A percentile compares a stretch with the other conserved stretches of the same genome.
Evolutionary conservation across 495 filamentous ascomycete species (phyloP).

Genomic region (Tuber indicum): DNA sequence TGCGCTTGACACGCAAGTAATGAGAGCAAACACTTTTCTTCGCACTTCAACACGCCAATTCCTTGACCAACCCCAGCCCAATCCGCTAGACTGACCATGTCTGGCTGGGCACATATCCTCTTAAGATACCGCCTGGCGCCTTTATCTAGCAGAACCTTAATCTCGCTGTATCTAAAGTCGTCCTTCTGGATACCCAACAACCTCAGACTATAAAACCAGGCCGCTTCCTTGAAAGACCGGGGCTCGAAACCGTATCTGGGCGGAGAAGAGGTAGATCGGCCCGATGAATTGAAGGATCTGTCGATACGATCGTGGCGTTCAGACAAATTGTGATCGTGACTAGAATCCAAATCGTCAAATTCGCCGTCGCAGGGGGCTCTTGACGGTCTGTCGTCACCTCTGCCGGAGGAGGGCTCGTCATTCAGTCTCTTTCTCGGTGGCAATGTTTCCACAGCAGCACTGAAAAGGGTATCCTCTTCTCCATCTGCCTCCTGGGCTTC

Average conservation of each 20-base stretch:
- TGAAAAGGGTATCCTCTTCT: slow-evolving; percentile 27
- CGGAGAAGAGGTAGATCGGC: slow-evolving; percentile 30
- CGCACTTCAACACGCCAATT: slow-evolving; percentile 28
- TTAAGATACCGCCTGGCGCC: slow-evolving; percentile 34
- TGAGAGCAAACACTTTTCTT: slow-evolving; percentile 33
- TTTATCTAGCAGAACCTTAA: slow-evolving; percentile 32
- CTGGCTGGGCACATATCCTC: slow-evolving; percentile 32
- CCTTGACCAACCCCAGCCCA: slow-evolving; percentile 30
- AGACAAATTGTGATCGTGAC: neutral
- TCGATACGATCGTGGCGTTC: slow-evolving; percentile 28
- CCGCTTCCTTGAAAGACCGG: slow-evolving; percentile 33
- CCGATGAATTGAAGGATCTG: slow-evolving; percentile 31
- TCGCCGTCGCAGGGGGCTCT: slow-evolving; percentile 4
- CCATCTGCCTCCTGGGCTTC: slow-evolving; percentile 34
- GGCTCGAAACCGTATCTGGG: slow-evolving; percentile 28
- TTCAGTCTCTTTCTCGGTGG: slow-evolving; percentile 29
- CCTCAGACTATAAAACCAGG: slow-evolving; percentile 35
- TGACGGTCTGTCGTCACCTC: slow-evolving; percentile 6
- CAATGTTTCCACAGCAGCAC: slow-evolving; percentile 24
- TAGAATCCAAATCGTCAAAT: slow-evolving; percentile 23
- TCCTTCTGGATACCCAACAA: slow-evolving; percentile 34
- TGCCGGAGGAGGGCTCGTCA: slow-evolving; percentile 25
- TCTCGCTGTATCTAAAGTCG: slow-evolving; percentile 33
- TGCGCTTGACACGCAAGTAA: slow-evolving; percentile 32
- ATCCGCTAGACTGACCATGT: slow-evolving; percentile 34